Conservation (phyloP, 306 rosid genomes). For the Cajanus cajan region DNA sequence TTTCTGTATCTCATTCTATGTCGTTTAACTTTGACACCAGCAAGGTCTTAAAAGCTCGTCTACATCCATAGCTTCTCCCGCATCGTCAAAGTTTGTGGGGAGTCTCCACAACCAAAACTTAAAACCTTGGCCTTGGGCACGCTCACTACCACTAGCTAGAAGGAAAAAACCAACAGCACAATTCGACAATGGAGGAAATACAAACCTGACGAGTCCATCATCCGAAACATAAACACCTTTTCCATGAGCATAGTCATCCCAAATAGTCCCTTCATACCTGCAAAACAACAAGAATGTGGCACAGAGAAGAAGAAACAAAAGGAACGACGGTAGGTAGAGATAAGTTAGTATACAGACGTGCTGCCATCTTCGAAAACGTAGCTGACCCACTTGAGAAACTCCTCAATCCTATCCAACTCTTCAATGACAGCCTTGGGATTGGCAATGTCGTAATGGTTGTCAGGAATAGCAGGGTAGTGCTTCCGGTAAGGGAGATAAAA, state of each 20-base stretch:
- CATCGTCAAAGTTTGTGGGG: too few species aligned
- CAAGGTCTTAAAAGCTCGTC: too few species aligned
- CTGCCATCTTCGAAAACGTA: conserved; percentile 79
- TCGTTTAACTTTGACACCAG: background rate
- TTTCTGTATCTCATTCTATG: too few species aligned
- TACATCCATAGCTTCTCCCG: too few species aligned
- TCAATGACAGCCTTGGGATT: conserved; percentile 62
- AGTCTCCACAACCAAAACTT: too few species aligned
- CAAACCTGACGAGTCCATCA: conserved; percentile 80
- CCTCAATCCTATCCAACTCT: conserved; percentile 94
- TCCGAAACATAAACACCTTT: conserved; percentile 78
- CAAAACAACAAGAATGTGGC: too few species aligned
- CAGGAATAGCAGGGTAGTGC: conserved; percentile 60
- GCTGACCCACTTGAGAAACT: conserved; percentile 94
- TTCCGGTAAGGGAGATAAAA: conserved; percentile 75
- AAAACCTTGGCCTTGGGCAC: too few species aligned
- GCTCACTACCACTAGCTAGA: background rate
- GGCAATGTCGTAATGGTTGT: conserved; percentile 48
- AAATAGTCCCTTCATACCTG: conserved; percentile 95
- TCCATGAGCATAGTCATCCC: conserved; percentile 99
- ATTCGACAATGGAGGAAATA: conserved; percentile 2
- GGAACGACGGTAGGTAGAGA: too few species aligned
- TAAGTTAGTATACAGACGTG: conserved; percentile 48
- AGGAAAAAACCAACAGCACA: too few species aligned
- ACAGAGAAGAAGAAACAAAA: background rate